Evolutionary conservation across 169 alveolate genomes (phyloP).

Genomic region (Cryptosporidium bovis): DNA sequence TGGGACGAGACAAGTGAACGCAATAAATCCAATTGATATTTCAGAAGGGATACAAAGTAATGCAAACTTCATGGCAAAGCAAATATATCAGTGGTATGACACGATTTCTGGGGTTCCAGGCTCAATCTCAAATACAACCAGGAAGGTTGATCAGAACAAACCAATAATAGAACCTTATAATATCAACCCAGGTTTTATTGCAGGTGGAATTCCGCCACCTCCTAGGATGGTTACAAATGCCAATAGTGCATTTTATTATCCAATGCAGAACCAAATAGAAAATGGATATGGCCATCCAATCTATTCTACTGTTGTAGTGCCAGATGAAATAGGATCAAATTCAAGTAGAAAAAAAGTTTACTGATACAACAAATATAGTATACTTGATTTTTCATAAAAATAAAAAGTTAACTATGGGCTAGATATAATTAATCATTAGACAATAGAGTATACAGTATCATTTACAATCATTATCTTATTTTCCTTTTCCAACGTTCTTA

Average conservation of each 20-base stretch:
- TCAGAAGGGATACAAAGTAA: conserved; percentile 73
- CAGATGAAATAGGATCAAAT: conserved; percentile 2
- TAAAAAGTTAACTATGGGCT: background rate
- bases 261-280: background rate
- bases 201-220: conserved; percentile 75
- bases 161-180: conserved; percentile 39
- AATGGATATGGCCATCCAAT: background rate
- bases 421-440: conserved; percentile 2
- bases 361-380: background rate
- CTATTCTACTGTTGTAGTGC: background rate
- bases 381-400: background rate
- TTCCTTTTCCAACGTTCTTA: conserved; percentile 21
- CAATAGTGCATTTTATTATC: conserved; percentile 5
- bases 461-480: conserved; percentile 66
- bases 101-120: conserved; percentile 39
- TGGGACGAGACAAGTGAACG: conserved; percentile 27
- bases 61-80: conserved; percentile 59
- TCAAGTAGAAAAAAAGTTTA: background rate
- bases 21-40: conserved; percentile 54
- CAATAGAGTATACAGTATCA: conserved; percentile 53
- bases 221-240: conserved; percentile 13
- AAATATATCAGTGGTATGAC: conserved; percentile 68
- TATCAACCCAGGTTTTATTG: conserved; percentile 62
- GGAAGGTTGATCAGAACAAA: background rate
- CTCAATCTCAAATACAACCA: conserved; percentile 16